Conservation (phyloP, 2,329 filamentous ascomycete species). For the Pseudogymnoascus sp. region DNA sequence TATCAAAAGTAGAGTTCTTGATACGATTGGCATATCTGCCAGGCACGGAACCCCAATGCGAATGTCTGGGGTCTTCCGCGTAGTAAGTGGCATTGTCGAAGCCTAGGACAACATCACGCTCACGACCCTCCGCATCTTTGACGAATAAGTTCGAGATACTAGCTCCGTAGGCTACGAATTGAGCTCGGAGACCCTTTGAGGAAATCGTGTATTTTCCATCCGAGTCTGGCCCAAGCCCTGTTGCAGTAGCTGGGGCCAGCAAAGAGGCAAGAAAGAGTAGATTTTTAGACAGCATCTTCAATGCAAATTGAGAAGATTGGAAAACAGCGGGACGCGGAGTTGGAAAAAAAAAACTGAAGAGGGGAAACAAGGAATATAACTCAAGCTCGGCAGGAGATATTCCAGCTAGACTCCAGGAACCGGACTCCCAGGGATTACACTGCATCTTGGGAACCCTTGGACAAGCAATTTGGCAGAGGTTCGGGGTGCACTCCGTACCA, state of each 20-base stretch:
- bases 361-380: not conserved
- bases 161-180: constrained; percentile 68
- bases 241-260: constrained; percentile 11
- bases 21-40: constrained; percentile 77
- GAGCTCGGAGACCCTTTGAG: constrained; percentile 55
- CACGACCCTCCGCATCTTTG: constrained; percentile 57
- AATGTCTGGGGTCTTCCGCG: constrained; percentile 52
- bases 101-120: constrained; percentile 62
- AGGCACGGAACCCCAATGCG: constrained; percentile 63
- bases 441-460: not conserved
- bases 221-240: constrained; percentile 37
- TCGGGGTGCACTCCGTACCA: not conserved
- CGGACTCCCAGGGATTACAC: not conserved
- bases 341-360: not conserved
- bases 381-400: not conserved
- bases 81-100: constrained; percentile 72
- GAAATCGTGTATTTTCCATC: constrained; percentile 65
- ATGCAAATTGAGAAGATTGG: not conserved
- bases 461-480: not conserved
- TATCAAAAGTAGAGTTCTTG: constrained; percentile 63
- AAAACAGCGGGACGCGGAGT: not conserved
- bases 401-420: constrained; percentile 1
- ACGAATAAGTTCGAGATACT: constrained; percentile 64
- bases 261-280: constrained; percentile 13
- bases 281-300: constrained; percentile 18